Base-by-base conservation (phyloP, 495 filamentous ascomycete species). In the Podospora fimiseda region DNA sequence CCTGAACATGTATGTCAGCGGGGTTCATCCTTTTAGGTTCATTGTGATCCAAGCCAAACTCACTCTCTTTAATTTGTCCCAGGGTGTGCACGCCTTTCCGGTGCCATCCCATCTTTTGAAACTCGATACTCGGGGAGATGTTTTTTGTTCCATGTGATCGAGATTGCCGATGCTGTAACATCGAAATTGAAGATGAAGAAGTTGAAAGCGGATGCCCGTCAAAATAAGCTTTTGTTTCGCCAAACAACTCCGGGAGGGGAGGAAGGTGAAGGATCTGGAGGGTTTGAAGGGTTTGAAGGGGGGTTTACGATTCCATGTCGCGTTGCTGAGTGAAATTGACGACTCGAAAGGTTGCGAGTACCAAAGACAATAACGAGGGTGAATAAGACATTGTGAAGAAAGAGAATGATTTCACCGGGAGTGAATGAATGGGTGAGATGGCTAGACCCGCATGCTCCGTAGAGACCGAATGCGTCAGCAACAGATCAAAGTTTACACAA, bases 61-160 rank as follows among this genome's bases (percentile, higher is more conserved):
- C 65, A 82, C 80, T 58, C 67, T 74, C 60, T 72, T 64, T 18
- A 83, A 57, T 22, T 67, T 71, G 59, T 84, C 76, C 80, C 80
- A 84, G 21, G 67, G 60, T 14, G 61, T 58, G 21, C 70, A 73
- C 13, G 64, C 70, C 55, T 69, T 74, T 14, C 69, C 72, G 15
- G 62, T 62, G n/a, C 81, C 82, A 57, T 82, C 78, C 78, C 80
- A 86, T 65, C 75, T 73, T 58, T 64, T 73, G 11, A 79, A 48
- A 23, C 9, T 30, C 15, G 22, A 30, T 30, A 27, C 19, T 20
- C 14, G 18, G 20, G 43, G 14, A 8, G 23, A 47, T 47, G 44
- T 14, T 9, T 24, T 21, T 27, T 47, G 44, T n/a, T 47, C 44
- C 44, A 47, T 47, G 14, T 30, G 44, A 13, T 15, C 21, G 39